Base-by-base conservation (phyloP, 257 asterid genomes). In the Nicotiana tomentosiformis region DNA sequence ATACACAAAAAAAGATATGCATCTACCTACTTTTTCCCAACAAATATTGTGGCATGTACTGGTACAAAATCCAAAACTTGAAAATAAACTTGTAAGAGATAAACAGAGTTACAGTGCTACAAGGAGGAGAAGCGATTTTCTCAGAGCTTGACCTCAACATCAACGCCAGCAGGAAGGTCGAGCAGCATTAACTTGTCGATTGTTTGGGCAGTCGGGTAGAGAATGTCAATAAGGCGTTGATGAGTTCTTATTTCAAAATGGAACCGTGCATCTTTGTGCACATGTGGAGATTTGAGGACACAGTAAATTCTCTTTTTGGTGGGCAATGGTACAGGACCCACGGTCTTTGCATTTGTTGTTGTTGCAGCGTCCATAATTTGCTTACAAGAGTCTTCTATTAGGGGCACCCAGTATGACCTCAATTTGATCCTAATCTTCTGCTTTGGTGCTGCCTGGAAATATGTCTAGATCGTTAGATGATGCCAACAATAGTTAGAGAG, bases 141-240 rank as follows among this genome's bases (percentile, higher is more conserved):
- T 93, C 89, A 95, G 61, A 95, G 98, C 94, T 95, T 93, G 78
- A 95, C 99, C 92, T 95, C 99, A n/a, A 95, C 99, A 61, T 96
- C 99, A 32, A 96, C 99, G 3, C 99, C 99, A 49, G 97, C 97
- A 65, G 98, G 99, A 89, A 96, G 88, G 88, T 94, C 98, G 4
- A 96, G 97, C 84, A 93, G 97, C 99, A 96, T 96, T 89, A 96
- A 88, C 4, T 97, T 93, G 88, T 96, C 99, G 26, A 94, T 96
- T 14, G 98, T 94, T 89, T 94, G 99, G 64, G 99, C 99, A 57
- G 98, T 96, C 0, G 99, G 99, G 88, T 92, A 90, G 23, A 94
- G 94, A 76, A 94, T 96, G 89, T 96, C 98, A 10, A 96, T 94
- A 32, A 96, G 97, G 20, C 98, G 93, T 77, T 96, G 99, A 84